Evolutionary conservation across 495 filamentous ascomycete genomes (phyloP).

Genomic region (Xylaria telfairii): DNA sequence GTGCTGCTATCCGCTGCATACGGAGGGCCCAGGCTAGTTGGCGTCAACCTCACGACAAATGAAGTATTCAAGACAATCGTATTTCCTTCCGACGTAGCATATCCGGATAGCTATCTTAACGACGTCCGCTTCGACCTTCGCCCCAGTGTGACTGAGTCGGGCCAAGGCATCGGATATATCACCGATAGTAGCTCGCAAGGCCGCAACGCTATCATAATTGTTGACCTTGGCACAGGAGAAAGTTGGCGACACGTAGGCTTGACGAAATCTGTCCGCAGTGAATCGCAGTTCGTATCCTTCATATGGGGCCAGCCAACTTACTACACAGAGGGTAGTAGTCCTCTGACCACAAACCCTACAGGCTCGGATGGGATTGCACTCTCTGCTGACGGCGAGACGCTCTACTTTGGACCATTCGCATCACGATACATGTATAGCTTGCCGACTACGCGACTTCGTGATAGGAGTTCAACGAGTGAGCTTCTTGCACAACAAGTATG

Average conservation of each 20-base stretch:
- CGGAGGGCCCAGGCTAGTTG: slow-evolving; percentile 50
- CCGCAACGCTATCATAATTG: slow-evolving; percentile 49
- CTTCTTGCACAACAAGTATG: slow-evolving; percentile 35
- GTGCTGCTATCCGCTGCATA: slow-evolving; percentile 47
- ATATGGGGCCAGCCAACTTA: slow-evolving; percentile 50
- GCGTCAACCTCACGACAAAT: slow-evolving; percentile 45
- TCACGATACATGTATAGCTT: slow-evolving; percentile 44
- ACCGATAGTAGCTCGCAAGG: slow-evolving; percentile 50
- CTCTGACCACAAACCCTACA: slow-evolving; percentile 36
- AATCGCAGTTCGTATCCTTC: slow-evolving; percentile 47
- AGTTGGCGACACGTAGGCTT: slow-evolving; percentile 48
- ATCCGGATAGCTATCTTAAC: slow-evolving; percentile 49
- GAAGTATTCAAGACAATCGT: slow-evolving; percentile 43
- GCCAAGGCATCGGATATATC: slow-evolving; percentile 48
- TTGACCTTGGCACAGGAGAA: slow-evolving; percentile 49
- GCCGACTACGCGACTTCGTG: slow-evolving; percentile 41
- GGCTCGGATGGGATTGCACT: slow-evolving; percentile 49
- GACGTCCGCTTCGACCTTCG: slow-evolving; percentile 52
- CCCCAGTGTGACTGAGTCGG: slow-evolving; percentile 41
- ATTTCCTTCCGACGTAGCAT: slow-evolving; percentile 44
- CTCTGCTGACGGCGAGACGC: slow-evolving; percentile 42
- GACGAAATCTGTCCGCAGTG: slow-evolving; percentile 41
- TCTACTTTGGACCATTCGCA: slow-evolving; percentile 47
- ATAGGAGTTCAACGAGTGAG: slow-evolving; percentile 30
- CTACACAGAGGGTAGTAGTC: slow-evolving; percentile 27